These are phyloP conservation scores for Puccinia hordei DNA, from an alignment of 1,284 basidiomycete genomes.

Conservation along the genomic window DNA sequence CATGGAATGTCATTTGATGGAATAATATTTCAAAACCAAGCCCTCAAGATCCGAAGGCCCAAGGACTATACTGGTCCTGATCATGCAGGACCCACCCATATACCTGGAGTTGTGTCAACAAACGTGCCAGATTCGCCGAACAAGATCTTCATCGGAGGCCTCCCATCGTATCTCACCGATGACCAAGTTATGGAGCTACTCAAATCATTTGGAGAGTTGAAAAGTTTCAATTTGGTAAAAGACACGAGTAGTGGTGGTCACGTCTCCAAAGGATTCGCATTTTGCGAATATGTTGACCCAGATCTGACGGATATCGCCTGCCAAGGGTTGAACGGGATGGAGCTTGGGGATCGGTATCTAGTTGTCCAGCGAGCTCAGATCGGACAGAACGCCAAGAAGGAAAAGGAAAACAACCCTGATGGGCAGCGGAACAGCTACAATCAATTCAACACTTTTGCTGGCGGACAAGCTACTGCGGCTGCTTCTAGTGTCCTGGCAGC, in stretches of 20 bases:
- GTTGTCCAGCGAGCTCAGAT: conserved; percentile 96
- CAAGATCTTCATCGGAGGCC: conserved; percentile 95
- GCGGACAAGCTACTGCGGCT: conserved; percentile 55
- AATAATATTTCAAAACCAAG: conserved; percentile 86
- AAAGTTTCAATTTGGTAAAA: conserved; percentile 95
- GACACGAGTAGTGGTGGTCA: conserved; percentile 62
- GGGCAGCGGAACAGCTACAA: conserved; percentile 56
- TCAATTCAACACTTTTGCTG: conserved; percentile 59
- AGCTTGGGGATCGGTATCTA: conserved; percentile 91
- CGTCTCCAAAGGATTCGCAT: conserved; percentile 81
- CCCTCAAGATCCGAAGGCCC: conserved; percentile 91
- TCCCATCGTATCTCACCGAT: conserved; percentile 91
- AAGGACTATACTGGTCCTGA: conserved; percentile 84
- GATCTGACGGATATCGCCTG: conserved; percentile 90
- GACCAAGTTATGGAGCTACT: conserved; percentile 97
- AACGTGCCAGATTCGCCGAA: conserved; percentile 95
- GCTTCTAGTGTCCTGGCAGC: conserved; percentile 52
- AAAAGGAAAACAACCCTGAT: conserved; percentile 49
- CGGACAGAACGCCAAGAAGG: conserved; percentile 65
- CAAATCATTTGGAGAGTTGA: conserved; percentile 94
- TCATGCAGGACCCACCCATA: conserved; percentile 63
- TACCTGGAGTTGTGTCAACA: conserved; percentile 88
- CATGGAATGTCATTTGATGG: conserved; percentile 96
- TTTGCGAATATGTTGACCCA: conserved; percentile 94
- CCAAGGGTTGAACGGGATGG: conserved; percentile 94